Evolutionary conservation across 192 early-diverging fungal genomes (phyloP).

Genomic region (Podila horticola): DNA sequence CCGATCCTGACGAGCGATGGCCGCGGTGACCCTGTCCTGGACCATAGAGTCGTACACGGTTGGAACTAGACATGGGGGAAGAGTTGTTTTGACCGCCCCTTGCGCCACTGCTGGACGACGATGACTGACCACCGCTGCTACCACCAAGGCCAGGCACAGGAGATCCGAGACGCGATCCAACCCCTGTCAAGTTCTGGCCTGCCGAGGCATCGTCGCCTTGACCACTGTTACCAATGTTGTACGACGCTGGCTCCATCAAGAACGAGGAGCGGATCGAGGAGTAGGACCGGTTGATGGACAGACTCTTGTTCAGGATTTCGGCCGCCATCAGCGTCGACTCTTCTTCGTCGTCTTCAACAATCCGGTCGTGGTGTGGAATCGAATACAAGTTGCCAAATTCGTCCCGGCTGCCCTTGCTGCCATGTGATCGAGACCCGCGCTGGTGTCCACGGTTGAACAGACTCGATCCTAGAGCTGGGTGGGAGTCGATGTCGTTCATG

Average conservation of each 20-base stretch:
- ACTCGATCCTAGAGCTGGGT: too few species aligned
- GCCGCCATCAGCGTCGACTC: slow-evolving; percentile 45
- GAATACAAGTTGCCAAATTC: slow-evolving; percentile 46
- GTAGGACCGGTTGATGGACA: slow-evolving; percentile 45
- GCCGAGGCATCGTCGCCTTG: neutral
- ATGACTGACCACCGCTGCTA: neutral
- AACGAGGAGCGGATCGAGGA: slow-evolving; percentile 50
- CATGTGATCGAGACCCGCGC: slow-evolving; percentile 33
- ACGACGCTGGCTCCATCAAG: slow-evolving; percentile 40
- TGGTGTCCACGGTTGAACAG: slow-evolving; percentile 27
- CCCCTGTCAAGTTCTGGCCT: neutral
- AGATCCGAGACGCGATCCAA: slow-evolving; percentile 15
- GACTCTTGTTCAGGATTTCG: slow-evolving; percentile 46
- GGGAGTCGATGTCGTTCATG: neutral
- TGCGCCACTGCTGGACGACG: neutral
- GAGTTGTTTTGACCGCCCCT: neutral
- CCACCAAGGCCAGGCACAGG: slow-evolving; percentile 12
- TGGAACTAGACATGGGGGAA: neutral
- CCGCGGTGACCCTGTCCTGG: slow-evolving; percentile 38
- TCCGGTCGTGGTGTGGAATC: slow-evolving; percentile 37
- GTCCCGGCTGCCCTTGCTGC: slow-evolving; percentile 47
- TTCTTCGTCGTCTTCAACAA: slow-evolving; percentile 48
- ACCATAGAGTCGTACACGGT: slow-evolving; percentile 19
- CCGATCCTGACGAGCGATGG: slow-evolving; percentile 19
- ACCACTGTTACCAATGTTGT: neutral